A percentile compares a stretch with the other conserved stretches of the same genome.
These are phyloP conservation scores for Colletotrichum karsti DNA, from an alignment of 2,329 filamentous ascomycete genomes.

Conservation along the genomic window DNA sequence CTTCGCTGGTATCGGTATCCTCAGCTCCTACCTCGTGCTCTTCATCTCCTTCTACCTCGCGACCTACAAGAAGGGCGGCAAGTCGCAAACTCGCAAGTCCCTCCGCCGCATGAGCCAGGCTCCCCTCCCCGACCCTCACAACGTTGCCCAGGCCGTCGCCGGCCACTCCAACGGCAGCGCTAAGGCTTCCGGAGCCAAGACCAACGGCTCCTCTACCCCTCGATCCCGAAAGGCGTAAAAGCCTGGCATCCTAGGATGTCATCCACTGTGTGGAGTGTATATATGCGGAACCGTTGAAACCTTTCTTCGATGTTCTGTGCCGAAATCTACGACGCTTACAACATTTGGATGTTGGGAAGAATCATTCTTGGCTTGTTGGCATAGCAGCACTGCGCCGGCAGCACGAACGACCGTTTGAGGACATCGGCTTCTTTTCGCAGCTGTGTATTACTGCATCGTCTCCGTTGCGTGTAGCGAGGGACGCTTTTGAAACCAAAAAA, in stretches of 20 bases:
- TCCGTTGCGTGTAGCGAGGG: not conserved
- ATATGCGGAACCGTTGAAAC: conserved; percentile 15
- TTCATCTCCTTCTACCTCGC: conserved; percentile 99
- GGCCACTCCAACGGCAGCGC: conserved; percentile 62
- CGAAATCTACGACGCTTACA: conserved; percentile 11
- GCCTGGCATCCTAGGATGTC: not conserved
- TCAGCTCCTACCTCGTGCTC: conserved; percentile 94
- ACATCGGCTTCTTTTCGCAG: conserved; percentile 17
- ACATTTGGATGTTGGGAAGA: conserved; percentile 12
- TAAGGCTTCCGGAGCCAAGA: conserved; percentile 62
- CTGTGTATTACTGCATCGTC: conserved; percentile 29
- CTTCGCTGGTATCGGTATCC: conserved; percentile 88
- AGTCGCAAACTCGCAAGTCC: conserved; percentile 81
- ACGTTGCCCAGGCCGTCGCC: conserved; percentile 62
- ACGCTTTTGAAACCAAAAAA: conserved; percentile 24
- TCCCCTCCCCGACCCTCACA: conserved; percentile 82
- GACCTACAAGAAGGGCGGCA: conserved; percentile 90
- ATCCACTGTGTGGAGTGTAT: conserved; percentile 24
- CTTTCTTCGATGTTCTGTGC: conserved; percentile 9
- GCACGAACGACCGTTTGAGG: conserved; percentile 3
- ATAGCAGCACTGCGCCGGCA: not conserved
- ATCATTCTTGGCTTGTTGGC: conserved; percentile 15
- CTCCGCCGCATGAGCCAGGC: conserved; percentile 72
- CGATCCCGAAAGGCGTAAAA: conserved; percentile 76
- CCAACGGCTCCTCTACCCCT: conserved; percentile 66